These are phyloP conservation scores for Fragilaria crotonensis DNA, from an alignment of 108 stramenopile species.

Conservation along the genomic window DNA sequence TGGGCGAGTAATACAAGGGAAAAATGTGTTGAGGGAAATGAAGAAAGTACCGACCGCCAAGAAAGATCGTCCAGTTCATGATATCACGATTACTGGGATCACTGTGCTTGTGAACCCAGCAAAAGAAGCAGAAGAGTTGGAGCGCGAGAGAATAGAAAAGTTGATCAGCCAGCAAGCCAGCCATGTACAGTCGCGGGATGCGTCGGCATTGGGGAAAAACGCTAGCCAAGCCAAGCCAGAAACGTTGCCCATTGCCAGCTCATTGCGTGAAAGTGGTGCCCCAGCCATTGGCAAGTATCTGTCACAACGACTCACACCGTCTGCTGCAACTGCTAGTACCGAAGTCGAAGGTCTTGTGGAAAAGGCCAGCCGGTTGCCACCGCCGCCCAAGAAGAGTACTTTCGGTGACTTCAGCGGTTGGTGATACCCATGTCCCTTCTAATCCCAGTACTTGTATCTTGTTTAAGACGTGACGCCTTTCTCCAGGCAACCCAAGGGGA, in stretches of 20 bases:
- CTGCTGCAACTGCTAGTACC: slow-evolving; percentile 7
- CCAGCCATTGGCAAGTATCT: slow-evolving; percentile 32
- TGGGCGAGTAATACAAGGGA: slow-evolving; percentile 86
- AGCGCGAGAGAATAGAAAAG: slow-evolving; percentile 41
- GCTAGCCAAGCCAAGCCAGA: neutral
- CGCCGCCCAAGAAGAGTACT: slow-evolving; percentile 45
- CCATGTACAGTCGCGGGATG: slow-evolving; percentile 6
- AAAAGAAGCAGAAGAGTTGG: slow-evolving; percentile 58
- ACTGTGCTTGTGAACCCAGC: slow-evolving; percentile 64
- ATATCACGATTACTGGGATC: slow-evolving; percentile 43
- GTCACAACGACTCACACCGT: slow-evolving; percentile 9
- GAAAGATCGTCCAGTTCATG: slow-evolving; percentile 57
- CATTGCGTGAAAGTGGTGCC: neutral
- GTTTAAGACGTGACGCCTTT: neutral
- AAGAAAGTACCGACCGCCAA: slow-evolving; percentile 55
- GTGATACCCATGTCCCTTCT: slow-evolving; percentile 15
- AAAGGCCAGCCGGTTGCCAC: slow-evolving; percentile 18
- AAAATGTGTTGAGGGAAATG: slow-evolving; percentile 53
- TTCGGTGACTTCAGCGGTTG: slow-evolving; percentile 80
- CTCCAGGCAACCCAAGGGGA: neutral
- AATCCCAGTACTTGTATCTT: neutral
- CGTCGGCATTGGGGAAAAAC: neutral
- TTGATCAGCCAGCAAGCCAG: slow-evolving; percentile 13
- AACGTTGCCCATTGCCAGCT: neutral
- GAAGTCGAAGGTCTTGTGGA: slow-evolving; percentile 3